Base-by-base conservation (phyloP, 768 basidiomycete species). In the Scleroderma bovista region DNA sequence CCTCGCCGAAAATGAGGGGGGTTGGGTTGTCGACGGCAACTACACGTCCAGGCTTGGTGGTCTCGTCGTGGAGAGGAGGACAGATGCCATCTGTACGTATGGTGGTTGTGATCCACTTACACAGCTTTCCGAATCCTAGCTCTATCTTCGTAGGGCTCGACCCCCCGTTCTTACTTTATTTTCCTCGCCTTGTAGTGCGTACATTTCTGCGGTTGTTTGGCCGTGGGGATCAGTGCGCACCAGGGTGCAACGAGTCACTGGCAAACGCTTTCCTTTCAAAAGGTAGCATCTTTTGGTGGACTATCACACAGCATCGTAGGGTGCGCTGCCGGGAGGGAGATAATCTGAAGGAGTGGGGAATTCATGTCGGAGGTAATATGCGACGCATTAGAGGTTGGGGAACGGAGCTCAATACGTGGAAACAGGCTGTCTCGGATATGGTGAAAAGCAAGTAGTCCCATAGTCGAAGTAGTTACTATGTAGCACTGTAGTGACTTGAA, bases 161-260 rank as follows among this genome's bases (percentile, higher is more conserved):
- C 54, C 80, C 81, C 2, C 83, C 81, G 20, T 66, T 84, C 22
- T 10, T 70, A 6, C 66, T 81, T 3, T 85, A 84, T 63, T 74
- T 84, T 53, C 79, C 82, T n/a, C 78, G 82, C 8, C 54, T 83
- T 31, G 58, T 74, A 47, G 46, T 65, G 36, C 70, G 81, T 34
- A 83, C 80, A 9, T 57, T 81, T 26, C 54, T 66, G 41, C 71
- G 79, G 13, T 23, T 52, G 22, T 47, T 78, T 10, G 31, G 75
- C 7, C 42, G 69, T 16, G 32, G 45, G 1, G 57, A 58, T 6
- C 63, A 69, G 0, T 80, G 79, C 56, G 73, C 72, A 41, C 69
- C 71, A 1, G 79, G 75, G 1, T 81, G 79, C 56, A 17, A 44
- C 1, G 78, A 80, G 53, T 59, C 45, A 3, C 41, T 72, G 15